A percentile compares a stretch with the other conserved stretches of the same genome.
phyloP scores from a whole-genome alignment of 1,284 basidiomycete species.

The Cutaneotrichosporon sp. region DNA sequence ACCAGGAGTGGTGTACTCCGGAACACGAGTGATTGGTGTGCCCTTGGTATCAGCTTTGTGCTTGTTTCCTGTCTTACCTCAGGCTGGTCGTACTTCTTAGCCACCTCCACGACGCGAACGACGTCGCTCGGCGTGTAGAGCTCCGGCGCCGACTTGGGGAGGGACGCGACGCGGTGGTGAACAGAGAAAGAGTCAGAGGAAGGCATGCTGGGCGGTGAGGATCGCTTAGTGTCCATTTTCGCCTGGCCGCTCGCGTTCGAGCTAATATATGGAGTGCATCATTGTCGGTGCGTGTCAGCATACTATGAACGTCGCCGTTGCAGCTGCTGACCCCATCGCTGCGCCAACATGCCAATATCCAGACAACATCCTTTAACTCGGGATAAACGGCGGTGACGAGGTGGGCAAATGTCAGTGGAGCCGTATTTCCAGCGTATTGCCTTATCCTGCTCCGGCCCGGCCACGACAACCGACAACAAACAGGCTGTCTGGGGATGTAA shows the following conservation, averaged over 20 bases:
- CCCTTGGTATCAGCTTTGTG: conserved; percentile 12
- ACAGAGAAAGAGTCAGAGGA: not conserved
- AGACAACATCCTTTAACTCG: too few relatives aligned
- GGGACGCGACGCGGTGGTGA: not conserved
- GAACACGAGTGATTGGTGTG: conserved; percentile 19
- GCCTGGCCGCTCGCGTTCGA: not conserved
- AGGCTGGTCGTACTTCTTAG: conserved; percentile 27
- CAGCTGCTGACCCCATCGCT: too few relatives aligned
- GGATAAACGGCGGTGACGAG: too few relatives aligned
- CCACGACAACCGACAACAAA: too few relatives aligned
- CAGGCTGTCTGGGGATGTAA: too few relatives aligned
- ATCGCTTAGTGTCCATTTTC: not conserved
- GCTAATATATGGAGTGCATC: not conserved
- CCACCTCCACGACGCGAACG: conserved; percentile 34
- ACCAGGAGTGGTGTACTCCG: conserved; percentile 34
- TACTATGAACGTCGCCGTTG: not conserved
- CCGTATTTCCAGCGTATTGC: too few relatives aligned
- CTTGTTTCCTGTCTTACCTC: conserved; percentile 17
- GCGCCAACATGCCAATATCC: too few relatives aligned
- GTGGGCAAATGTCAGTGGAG: too few relatives aligned
- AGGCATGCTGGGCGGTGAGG: not conserved
- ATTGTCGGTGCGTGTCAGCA: too few relatives aligned
- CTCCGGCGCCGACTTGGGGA: conserved; percentile 6
- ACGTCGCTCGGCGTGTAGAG: conserved; percentile 12
- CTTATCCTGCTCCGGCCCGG: too few relatives aligned